Evolutionary conservation across 2,329 filamentous ascomycete species (phyloP).

Genomic region (Pyrenophora tritici-repentis): DNA sequence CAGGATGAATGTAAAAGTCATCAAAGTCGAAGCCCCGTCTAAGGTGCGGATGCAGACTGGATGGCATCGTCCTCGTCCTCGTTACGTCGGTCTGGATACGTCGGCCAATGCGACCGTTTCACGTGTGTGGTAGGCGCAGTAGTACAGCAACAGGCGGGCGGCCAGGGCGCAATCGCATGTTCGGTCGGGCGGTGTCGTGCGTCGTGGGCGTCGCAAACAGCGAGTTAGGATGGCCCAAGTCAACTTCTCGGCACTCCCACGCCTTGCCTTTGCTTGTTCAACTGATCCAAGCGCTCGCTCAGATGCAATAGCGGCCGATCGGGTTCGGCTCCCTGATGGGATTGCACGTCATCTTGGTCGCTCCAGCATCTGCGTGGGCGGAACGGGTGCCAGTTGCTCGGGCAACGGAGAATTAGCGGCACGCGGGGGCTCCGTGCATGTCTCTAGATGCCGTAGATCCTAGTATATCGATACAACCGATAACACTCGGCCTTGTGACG

Average conservation of each 20-base stretch:
- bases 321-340: background rate
- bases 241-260: background rate
- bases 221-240: background rate
- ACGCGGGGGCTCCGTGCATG: slow-evolving; percentile 16
- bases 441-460: slow-evolving; percentile 14
- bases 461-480: slow-evolving; percentile 33
- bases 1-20: slow-evolving; percentile 20
- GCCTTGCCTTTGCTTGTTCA: background rate
- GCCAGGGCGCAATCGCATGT: slow-evolving; percentile 13
- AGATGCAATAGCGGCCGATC: background rate
- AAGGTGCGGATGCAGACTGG: slow-evolving; percentile 30
- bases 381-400: slow-evolving; percentile 9
- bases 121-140: background rate
- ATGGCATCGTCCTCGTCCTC: slow-evolving; percentile 15
- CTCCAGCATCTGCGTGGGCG: slow-evolving; percentile 11
- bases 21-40: slow-evolving; percentile 33
- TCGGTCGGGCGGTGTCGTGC: background rate
- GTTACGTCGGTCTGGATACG: no score
- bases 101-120: no score
- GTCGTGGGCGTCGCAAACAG: background rate
- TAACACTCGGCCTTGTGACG: slow-evolving; percentile 12
- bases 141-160: slow-evolving; percentile 11
- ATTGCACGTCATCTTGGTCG: background rate
- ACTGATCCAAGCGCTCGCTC: background rate
- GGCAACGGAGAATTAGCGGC: slow-evolving; percentile 11